phyloP scores from a whole-genome alignment of 345 rosid species.

The Eucalyptus shirleyi region DNA sequence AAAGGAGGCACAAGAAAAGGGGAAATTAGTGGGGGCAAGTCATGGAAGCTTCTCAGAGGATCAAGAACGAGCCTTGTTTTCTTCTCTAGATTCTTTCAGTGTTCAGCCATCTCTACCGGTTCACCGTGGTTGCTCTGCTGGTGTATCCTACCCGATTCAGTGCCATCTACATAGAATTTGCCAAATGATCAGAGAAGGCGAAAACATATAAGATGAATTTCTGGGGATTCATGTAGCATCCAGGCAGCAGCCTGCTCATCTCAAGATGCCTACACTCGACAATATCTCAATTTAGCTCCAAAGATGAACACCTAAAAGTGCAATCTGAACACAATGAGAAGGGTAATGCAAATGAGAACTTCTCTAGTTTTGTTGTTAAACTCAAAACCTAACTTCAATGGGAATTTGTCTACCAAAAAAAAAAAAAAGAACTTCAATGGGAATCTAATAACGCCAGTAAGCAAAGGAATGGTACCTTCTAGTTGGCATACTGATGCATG shows the following conservation, averaged over 20 bases:
- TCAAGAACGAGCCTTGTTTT: constrained; percentile 77
- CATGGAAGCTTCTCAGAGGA: constrained; percentile 84
- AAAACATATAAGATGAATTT: background rate
- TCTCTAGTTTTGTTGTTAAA: too few relatives aligned
- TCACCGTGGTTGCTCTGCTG: constrained; percentile 76
- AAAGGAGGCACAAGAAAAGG: background rate
- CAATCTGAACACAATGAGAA: too few relatives aligned
- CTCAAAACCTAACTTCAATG: too few relatives aligned
- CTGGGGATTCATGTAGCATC: background rate
- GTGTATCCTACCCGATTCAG: constrained; percentile 81
- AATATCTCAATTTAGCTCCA: background rate
- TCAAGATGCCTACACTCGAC: background rate
- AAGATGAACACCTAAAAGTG: too few relatives aligned
- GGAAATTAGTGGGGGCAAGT: constrained; percentile 65
- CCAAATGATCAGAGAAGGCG: background rate
- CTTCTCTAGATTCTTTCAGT: constrained; percentile 68
- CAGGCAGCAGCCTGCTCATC: background rate
- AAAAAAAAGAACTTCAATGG: too few relatives aligned
- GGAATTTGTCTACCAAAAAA: background rate
- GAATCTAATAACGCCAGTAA: background rate
- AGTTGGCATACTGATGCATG: constrained; percentile 59
- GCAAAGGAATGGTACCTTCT: constrained; percentile 41
- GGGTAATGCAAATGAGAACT: too few relatives aligned
- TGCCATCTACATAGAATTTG: constrained; percentile 22
- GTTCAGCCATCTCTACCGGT: constrained; percentile 76